A percentile compares a stretch with the other conserved stretches of the same genome.
These are phyloP conservation scores for Saksenaea oblongispora DNA, from an alignment of 371 early-diverging fungal genomes.

Conservation along the genomic window DNA sequence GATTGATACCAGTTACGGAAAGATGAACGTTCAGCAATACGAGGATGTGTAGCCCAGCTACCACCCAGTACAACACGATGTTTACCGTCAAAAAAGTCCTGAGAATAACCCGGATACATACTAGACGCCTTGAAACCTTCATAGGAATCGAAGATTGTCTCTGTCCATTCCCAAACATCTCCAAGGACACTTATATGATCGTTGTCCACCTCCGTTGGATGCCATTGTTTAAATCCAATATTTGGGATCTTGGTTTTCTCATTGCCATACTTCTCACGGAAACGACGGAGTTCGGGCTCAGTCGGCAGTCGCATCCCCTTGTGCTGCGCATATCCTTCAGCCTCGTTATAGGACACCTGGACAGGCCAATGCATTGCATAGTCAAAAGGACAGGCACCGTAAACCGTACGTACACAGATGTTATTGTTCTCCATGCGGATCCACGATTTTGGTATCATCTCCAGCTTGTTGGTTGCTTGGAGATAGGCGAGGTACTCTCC, in stretches of 20 bases:
- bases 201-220: slow-evolving; percentile 49
- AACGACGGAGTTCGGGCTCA: slow-evolving; percentile 61
- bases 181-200: slow-evolving; percentile 54
- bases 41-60: slow-evolving; percentile 86
- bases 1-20: slow-evolving; percentile 92
- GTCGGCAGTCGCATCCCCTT: slow-evolving; percentile 63
- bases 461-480: slow-evolving; percentile 16
- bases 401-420: slow-evolving; percentile 65
- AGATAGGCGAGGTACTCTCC: slow-evolving; percentile 72
- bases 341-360: slow-evolving; percentile 69
- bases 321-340: slow-evolving; percentile 63
- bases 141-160: slow-evolving; percentile 58
- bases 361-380: slow-evolving; percentile 76
- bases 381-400: slow-evolving; percentile 57
- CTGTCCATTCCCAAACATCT: slow-evolving; percentile 88
- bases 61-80: slow-evolving; percentile 84
- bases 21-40: slow-evolving; percentile 68
- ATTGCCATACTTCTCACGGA: slow-evolving; percentile 23
- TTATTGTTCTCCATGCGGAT: slow-evolving; percentile 16
- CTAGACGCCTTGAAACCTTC: slow-evolving; percentile 63
- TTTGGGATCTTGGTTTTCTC: slow-evolving; percentile 37
- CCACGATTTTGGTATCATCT: slow-evolving; percentile 56
- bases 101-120: slow-evolving; percentile 87
- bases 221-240: slow-evolving; percentile 65
- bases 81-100: slow-evolving; percentile 89